Conservation (phyloP, 1,284 basidiomycete species). For the Trichosporon inkin region DNA sequence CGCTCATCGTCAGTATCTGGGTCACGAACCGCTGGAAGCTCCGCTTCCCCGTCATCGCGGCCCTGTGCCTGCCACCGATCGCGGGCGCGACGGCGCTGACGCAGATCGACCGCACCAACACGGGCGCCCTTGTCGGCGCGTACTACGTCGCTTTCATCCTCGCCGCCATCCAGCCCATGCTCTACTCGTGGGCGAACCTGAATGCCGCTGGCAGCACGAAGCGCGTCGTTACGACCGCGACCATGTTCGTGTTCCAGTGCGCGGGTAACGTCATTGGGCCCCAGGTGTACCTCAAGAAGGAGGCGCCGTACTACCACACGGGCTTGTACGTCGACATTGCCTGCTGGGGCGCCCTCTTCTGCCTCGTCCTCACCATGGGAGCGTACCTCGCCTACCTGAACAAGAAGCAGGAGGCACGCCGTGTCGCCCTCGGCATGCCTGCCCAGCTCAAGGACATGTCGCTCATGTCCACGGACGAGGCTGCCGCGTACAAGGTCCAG, state of each 20-base stretch:
- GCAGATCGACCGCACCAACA: slow-evolving; percentile 28
- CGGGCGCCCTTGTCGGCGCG: slow-evolving; percentile 35
- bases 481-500: slow-evolving; percentile 32
- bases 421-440: slow-evolving; percentile 41
- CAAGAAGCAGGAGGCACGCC: slow-evolving; percentile 34
- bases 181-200: slow-evolving; percentile 42
- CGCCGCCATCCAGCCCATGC: slow-evolving; percentile 37
- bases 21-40: slow-evolving; percentile 55
- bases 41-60: slow-evolving; percentile 56
- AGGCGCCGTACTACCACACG: slow-evolving; percentile 38
- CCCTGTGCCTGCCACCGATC: slow-evolving; percentile 36
- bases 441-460: slow-evolving; percentile 43
- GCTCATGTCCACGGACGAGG: slow-evolving; percentile 33
- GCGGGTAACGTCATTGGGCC: slow-evolving; percentile 38
- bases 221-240: slow-evolving; percentile 41
- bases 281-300: slow-evolving; percentile 39
- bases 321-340: slow-evolving; percentile 45
- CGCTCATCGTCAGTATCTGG: slow-evolving; percentile 51
- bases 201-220: slow-evolving; percentile 47
- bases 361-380: slow-evolving; percentile 40
- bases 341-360: slow-evolving; percentile 34
- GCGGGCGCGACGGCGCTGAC: slow-evolving; percentile 41
- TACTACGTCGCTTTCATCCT: slow-evolving; percentile 44
- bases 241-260: slow-evolving; percentile 31
- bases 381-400: slow-evolving; percentile 42